Evolutionary conservation across 208 protist genomes (phyloP).

Genomic region (Leishmania martiniquensis): DNA sequence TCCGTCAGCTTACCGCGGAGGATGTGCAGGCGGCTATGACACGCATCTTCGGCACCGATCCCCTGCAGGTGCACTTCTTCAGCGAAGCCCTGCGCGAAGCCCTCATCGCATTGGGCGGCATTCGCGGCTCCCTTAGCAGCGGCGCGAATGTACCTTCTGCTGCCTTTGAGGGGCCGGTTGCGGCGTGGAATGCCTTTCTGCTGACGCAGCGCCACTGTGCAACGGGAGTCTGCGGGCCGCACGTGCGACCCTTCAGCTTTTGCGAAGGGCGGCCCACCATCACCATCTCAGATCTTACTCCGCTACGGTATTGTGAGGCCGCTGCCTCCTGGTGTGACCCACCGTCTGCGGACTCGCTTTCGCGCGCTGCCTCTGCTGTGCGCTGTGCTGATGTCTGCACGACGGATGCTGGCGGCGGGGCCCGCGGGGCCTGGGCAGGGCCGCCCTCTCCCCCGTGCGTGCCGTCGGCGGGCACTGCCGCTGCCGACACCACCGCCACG

Average conservation of each 20-base stretch:
- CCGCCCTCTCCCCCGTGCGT: background rate
- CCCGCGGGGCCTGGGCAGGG: background rate
- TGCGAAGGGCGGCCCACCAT: slow-evolving; percentile 49
- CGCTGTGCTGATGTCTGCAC: background rate
- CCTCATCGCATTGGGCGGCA: slow-evolving; percentile 4
- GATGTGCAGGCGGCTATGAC: slow-evolving; percentile 18
- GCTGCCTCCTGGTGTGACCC: slow-evolving; percentile 16
- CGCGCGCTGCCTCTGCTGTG: background rate
- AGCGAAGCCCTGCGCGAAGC: slow-evolving; percentile 15
- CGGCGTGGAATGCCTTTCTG: slow-evolving; percentile 36
- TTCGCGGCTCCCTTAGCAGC: background rate
- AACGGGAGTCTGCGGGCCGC: slow-evolving; percentile 41
- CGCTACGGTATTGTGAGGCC: slow-evolving; percentile 14
- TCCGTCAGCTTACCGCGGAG: background rate
- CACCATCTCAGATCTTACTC: slow-evolving; percentile 47
- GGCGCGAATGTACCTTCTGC: background rate
- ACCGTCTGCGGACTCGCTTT: background rate
- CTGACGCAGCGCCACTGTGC: slow-evolving; percentile 27
- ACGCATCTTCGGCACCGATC: slow-evolving; percentile 25
- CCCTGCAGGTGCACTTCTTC: slow-evolving; percentile 26
- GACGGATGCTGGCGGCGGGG: background rate
- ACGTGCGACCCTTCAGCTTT: slow-evolving; percentile 73
- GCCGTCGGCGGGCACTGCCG: background rate
- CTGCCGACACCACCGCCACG: background rate
- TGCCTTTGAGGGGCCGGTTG: slow-evolving; percentile 12